Evolutionary conservation across 768 basidiomycete genomes (phyloP), one percentile per base, ranked within the genome.

Genomic region (Tricholoma flavovirens): DNA sequence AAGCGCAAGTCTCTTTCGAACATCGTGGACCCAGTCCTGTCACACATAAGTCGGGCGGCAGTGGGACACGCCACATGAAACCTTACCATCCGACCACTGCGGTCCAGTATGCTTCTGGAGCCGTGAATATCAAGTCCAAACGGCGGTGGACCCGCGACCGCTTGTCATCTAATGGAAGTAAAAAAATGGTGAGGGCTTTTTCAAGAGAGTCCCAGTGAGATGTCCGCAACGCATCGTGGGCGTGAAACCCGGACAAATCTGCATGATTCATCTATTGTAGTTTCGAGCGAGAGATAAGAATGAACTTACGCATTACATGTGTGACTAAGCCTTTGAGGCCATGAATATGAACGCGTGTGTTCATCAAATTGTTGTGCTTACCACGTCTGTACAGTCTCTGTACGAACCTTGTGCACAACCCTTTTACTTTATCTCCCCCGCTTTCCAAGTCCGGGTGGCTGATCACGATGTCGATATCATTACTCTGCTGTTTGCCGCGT

Each of bases 391-490:
- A 73, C 21, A 94, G 75, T 53, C 74, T 71, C 40, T 73, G 73
- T 10, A 90, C 75, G 5, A 95, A 70, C 55, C 72, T 78, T 56
- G 79, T 76, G 61, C 86, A 83, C 1, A 93, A 73, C 3, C 80
- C 84, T 56, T 80, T 82, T n/a, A 87, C 77, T 45, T 79, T 75
- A 8, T 67, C 69, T 26, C 64, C 73, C 8, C 77, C 80, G 4
- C 64, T 67, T 42, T 68, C 60, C 51, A 70, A 62, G 59, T 83
- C 77, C 0, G 81, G 75, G 64, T 94, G 90, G 33, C 86, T 88
- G 65, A 96, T 87, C 1, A 97, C 82, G 55, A 98, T 88, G 64
- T 98, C 94, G 29, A 93, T 84, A 65, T 97, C 94, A 63, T 88
- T 90, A 64, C 87, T 90, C 57, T 83, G 71, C 2, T 72, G 64